Evolutionary conservation across 805 yeast genomes (phyloP).

Genomic region (Myxozyma sirexii): DNA sequence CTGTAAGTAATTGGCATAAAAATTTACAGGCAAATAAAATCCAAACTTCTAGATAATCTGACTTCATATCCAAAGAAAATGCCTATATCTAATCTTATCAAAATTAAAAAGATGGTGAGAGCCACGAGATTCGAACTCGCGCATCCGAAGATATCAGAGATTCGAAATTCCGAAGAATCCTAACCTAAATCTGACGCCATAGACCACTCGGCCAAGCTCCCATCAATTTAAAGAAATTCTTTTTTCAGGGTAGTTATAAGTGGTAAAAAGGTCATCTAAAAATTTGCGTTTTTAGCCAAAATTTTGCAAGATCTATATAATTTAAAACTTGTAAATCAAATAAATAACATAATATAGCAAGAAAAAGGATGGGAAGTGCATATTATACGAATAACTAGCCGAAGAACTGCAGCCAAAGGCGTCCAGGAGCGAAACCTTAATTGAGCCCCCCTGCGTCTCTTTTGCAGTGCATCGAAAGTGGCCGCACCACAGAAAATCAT

Average conservation of each 20-base stretch:
- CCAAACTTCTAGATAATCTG: not conserved
- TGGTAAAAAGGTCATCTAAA: not conserved
- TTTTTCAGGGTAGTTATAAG: not conserved
- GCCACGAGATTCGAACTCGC: constrained; percentile 49
- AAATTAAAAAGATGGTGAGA: constrained; percentile 38
- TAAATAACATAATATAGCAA: not conserved
- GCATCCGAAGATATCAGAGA: constrained; percentile 47
- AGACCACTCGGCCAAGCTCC: constrained; percentile 47
- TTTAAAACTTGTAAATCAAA: not conserved
- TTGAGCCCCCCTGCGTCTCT: not conserved
- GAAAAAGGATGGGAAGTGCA: not conserved
- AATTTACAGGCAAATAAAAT: not conserved
- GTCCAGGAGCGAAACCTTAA: constrained; percentile 1
- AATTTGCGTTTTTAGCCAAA: not conserved
- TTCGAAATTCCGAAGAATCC: constrained; percentile 28
- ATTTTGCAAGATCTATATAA: no score
- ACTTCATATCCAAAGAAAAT: not conserved
- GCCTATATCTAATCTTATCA: not conserved
- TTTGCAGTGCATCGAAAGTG: not conserved
- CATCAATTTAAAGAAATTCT: not conserved
- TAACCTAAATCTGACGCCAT: constrained; percentile 48
- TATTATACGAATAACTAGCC: no score
- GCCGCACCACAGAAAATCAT: not conserved
- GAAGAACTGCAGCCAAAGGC: not conserved
- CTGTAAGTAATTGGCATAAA: not conserved